Percentiles rank a stretch among this genome's conserved stretches.
Evolutionary conservation across 176 grass and related monocot genomes (phyloP).

Genomic region (Rhynchospora tenuis): DNA sequence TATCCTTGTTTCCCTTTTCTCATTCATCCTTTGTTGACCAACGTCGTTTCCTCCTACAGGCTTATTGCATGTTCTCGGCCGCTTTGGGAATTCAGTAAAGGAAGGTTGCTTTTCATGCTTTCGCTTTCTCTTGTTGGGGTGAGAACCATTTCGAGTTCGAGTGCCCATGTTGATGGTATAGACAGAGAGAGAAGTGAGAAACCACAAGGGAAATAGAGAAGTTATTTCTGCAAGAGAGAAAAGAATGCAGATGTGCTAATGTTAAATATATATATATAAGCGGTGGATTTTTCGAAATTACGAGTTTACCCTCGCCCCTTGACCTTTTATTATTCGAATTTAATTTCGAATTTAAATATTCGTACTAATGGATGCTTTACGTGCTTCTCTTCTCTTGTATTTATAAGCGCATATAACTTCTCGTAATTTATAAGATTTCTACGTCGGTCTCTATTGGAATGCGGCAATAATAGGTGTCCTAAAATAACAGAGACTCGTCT

Average conservation of each 20-base stretch:
- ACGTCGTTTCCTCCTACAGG: neutral
- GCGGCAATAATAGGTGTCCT: too few relatives aligned
- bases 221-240: neutral
- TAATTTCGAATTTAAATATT: neutral
- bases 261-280: neutral
- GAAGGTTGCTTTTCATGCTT: neutral
- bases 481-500: too few relatives aligned
- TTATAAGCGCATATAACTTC: neutral
- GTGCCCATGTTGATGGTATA: slow-evolving; percentile 40
- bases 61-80: neutral
- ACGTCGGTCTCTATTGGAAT: too few relatives aligned
- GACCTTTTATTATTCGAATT: neutral
- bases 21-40: neutral
- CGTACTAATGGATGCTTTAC: neutral
- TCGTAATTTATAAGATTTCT: too few relatives aligned
- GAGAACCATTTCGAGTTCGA: slow-evolving; percentile 37
- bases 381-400: neutral
- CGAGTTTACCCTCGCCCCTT: neutral
- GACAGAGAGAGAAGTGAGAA: neutral
- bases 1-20: neutral
- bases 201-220: neutral
- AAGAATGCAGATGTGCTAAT: neutral
- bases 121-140: slow-evolving; percentile 2
- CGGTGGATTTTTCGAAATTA: neutral
- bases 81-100: neutral